These are phyloP conservation scores for Fraxinus sp. DNA, from an alignment of 305 asterid species.

Conservation along the genomic window DNA sequence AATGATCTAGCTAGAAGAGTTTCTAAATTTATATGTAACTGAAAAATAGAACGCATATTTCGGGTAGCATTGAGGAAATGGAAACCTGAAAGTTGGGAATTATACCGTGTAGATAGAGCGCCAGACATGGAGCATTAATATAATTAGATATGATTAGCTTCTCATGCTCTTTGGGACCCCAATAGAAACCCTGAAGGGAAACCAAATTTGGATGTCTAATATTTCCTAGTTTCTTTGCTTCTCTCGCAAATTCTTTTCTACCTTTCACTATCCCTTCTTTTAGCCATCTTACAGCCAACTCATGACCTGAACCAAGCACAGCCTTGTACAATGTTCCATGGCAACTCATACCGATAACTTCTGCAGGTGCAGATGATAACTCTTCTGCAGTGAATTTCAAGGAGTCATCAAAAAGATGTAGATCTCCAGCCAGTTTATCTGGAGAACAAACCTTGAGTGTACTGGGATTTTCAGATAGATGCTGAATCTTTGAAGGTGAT, in stretches of 20 bases:
- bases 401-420: slow-evolving; percentile 60
- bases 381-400: slow-evolving; percentile 70
- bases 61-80: neutral
- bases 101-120: slow-evolving; percentile 69
- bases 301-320: slow-evolving; percentile 51
- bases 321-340: slow-evolving; percentile 85
- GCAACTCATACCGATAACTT: slow-evolving; percentile 78
- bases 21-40: neutral
- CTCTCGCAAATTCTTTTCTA: slow-evolving; percentile 73
- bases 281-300: slow-evolving; percentile 74
- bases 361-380: slow-evolving; percentile 83
- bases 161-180: slow-evolving; percentile 92
- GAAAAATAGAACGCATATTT: neutral
- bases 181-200: slow-evolving; percentile 73
- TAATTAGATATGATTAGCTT: slow-evolving; percentile 69
- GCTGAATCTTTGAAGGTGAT: slow-evolving; percentile 39
- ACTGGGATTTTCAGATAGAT: slow-evolving; percentile 36
- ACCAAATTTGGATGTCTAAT: slow-evolving; percentile 70
- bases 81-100: neutral
- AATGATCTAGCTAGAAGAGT: neutral
- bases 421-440: slow-evolving; percentile 80
- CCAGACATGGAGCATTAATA: slow-evolving; percentile 61
- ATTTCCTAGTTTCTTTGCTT: slow-evolving; percentile 75
- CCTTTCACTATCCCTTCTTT: slow-evolving; percentile 80
- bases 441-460: slow-evolving; percentile 69